Evolutionary conservation across 2,329 filamentous ascomycete species (phyloP).

Genomic region (Colletotrichum lentis): DNA sequence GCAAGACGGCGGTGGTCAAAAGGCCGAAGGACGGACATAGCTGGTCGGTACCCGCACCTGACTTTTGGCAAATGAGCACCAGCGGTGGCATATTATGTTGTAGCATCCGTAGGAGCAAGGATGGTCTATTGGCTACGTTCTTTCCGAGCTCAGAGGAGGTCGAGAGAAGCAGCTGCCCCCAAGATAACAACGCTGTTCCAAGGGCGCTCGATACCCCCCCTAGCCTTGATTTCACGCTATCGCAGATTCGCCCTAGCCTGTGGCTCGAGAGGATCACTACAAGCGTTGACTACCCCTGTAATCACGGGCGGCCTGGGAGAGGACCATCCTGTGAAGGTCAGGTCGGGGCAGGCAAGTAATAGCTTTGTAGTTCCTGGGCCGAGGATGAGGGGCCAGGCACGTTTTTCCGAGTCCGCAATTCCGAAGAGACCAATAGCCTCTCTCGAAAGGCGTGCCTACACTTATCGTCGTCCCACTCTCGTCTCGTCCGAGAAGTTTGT

Average conservation of each 20-base stretch:
- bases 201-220: constrained; percentile 32
- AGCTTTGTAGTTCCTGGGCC: neutral
- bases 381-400: neutral
- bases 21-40: too few species aligned
- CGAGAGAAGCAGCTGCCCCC: neutral
- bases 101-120: constrained; percentile 1
- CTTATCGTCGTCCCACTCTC: neutral
- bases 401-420: neutral
- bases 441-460: neutral
- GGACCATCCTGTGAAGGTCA: constrained; percentile 25
- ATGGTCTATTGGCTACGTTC: neutral
- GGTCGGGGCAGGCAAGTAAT: neutral
- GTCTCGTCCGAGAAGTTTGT: neutral
- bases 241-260: constrained; percentile 9
- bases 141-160: neutral
- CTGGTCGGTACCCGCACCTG: neutral
- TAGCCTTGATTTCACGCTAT: constrained; percentile 14
- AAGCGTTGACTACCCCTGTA: too few species aligned
- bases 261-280: neutral
- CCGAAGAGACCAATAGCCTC: constrained; percentile 3
- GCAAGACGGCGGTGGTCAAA: neutral
- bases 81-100: neutral
- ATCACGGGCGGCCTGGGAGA: neutral
- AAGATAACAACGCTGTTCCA: constrained; percentile 11
- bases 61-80: neutral